Base-by-base conservation (phyloP, 169 alveolate species). In the Plasmodium gaboni region DNA sequence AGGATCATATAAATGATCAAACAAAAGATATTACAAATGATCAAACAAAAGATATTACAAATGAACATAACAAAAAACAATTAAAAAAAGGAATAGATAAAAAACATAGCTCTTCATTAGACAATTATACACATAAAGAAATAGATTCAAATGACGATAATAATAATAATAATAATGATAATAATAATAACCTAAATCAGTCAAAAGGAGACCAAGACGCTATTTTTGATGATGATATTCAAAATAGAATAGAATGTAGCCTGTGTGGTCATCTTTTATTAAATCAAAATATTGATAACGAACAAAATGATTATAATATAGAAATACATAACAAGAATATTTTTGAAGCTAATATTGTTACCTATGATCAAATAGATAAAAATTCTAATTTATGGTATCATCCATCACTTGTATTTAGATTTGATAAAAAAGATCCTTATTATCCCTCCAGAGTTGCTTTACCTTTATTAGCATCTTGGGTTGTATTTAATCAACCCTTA, bases 361-460 rank as follows among this genome's bases (percentile, higher is more conserved):
- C 93, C 63, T 94, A 92, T 88, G 95, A 93, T 17, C 94, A 95
- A 71, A 92, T 96, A 53, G 96, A 95, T 68, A 90, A 88, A 68
- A 97, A 97, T 74, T 96, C 98, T 3, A 89, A 93, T 44, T 72
- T 97, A 59, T 96, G 98, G 98, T 97, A 92, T 73, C 97, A 97
- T 70, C 96, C 98, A 38, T 95, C 98, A 6, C 89, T 97, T 67
- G 98, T 97, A 19, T 97, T 97, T 13, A 73, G 97, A 28, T 95
- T 97, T 78, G 97, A 95, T 73, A 89, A 93, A 46, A 92, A 91
- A 50, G 98, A 97, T 24, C 98, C 98, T 5, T 97, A 95, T 80
- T 97, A 96, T 74, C 98, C 97, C 1, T 94, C 96, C 15, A 97
- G 95, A 74, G 97, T 96, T 69, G 97, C 98, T 15, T 74, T 95